Evolutionary conservation across 1,139 yeast genomes (phyloP).

Genomic region (Candida tetrigidarum): DNA sequence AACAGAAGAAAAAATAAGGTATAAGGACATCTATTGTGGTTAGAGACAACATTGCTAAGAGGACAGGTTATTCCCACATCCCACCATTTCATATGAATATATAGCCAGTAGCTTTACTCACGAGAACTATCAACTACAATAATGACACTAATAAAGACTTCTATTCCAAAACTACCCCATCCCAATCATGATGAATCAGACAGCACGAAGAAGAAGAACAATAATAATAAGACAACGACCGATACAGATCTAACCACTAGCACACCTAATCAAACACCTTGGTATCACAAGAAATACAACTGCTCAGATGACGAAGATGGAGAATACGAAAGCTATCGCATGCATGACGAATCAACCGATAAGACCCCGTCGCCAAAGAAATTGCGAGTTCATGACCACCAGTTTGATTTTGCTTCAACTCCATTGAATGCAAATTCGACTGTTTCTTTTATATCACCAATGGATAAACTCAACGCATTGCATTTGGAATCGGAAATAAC

Average conservation of each 20-base stretch:
- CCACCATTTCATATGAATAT: background rate
- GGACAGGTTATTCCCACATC: background rate
- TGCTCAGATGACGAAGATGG: constrained; percentile 10
- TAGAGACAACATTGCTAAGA: background rate
- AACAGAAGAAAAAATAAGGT: background rate
- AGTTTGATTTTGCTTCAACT: constrained; percentile 33
- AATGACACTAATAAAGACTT: constrained; percentile 6
- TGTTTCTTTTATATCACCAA: constrained; percentile 42
- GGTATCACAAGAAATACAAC: constrained; percentile 11
- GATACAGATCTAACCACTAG: constrained; percentile 3
- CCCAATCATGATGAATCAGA: background rate
- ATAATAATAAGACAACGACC: background rate
- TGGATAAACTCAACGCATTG: constrained; percentile 34
- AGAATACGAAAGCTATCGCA: background rate
- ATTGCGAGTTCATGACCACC: background rate
- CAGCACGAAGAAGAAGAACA: background rate
- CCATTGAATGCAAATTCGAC: constrained; percentile 30
- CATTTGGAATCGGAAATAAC: constrained; percentile 23
- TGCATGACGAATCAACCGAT: constrained; percentile 7
- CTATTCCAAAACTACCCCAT: constrained; percentile 10
- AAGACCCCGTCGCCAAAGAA: constrained; percentile 20
- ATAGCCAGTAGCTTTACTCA: too few relatives aligned
- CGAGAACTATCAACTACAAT: too few relatives aligned
- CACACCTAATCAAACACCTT: constrained; percentile 10
- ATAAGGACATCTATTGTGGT: background rate